Base-by-base conservation (phyloP, 108 stramenopile species). In the Aurantiochytrium sp. region DNA sequence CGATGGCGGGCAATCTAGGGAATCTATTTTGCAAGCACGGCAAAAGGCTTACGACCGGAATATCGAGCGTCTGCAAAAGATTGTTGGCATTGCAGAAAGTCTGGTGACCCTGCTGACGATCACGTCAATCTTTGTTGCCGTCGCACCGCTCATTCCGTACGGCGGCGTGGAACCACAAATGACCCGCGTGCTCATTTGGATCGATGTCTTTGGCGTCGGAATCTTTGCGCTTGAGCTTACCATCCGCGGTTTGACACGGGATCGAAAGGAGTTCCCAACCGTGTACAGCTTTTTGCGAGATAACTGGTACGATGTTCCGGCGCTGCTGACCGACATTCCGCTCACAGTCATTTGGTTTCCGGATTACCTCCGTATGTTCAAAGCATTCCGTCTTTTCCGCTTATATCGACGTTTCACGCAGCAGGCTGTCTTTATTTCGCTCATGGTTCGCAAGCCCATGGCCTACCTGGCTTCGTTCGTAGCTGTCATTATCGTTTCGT, bases 381-480 rank as follows among this genome's bases (percentile, higher is more conserved):
- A 83, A 23, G 76, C 43, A 0, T 83, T 83, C 2, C 76, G 76
- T 6, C n/a, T 83, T 18, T 53, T 83, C 49, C 76, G 76, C 12
- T 23, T 83, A 12, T 83, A 83, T 45, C 45, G 76, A 12, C 45
- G 76, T 43, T 83, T 83, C 76, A 83, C 76, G 23, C 76, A 83
- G 51, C 76, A 83, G 51, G 76, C 76, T 12, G 49, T 83, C 28
- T 83, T 83, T 35, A 53, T 83, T 23, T 83, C 76, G n/a, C n/a
- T 83, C 23, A 83, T 83, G 76, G 76, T 83, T 12, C 76, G 76
- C 51, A 83, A 83, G 51, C 76, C 76, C 16, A 83, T 83, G 76
- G 45, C 51, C 25, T 83, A 83, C 51, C 51, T 83, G n/a, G 76
- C 76, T 4, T 83, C 76, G 6, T 83, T 83, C 28, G 76, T 83